Conservation (phyloP, 2,329 filamentous ascomycete genomes). For the Clarireedia sp. region DNA sequence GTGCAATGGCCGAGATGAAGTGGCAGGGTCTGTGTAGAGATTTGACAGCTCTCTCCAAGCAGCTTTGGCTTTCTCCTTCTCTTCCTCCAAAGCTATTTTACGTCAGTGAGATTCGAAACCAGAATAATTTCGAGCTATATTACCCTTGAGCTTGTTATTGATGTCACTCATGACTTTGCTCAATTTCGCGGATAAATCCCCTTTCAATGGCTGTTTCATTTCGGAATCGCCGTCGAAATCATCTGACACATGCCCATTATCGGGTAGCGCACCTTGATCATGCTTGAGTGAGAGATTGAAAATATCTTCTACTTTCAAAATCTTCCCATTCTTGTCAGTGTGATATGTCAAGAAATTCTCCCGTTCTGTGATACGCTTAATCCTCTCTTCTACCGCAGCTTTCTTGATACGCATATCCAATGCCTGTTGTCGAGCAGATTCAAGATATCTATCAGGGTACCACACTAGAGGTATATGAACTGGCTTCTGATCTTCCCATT, state of each 20-base stretch:
- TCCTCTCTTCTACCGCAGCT: slow-evolving; percentile 22
- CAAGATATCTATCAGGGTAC: slow-evolving; percentile 48
- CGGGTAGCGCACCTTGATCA: slow-evolving; percentile 15
- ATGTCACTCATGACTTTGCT: slow-evolving; percentile 25
- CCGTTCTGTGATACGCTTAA: slow-evolving; percentile 20
- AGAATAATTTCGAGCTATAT: neutral
- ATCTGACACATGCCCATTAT: neutral
- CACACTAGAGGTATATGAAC: slow-evolving; percentile 44
- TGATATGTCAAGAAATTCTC: slow-evolving; percentile 25
- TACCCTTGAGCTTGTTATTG: slow-evolving; percentile 28
- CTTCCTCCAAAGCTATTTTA: slow-evolving; percentile 21
- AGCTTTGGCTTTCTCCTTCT: slow-evolving; percentile 25
- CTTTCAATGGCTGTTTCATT: slow-evolving; percentile 9
- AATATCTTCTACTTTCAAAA: slow-evolving; percentile 26
- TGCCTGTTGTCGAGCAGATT: slow-evolving; percentile 38
- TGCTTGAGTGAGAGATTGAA: slow-evolving; percentile 26
- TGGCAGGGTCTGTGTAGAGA: slow-evolving; percentile 30
- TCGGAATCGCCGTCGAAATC: neutral
- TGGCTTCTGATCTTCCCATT: slow-evolving; percentile 31
- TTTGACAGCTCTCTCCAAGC: slow-evolving; percentile 33
- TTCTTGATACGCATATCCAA: slow-evolving; percentile 34
- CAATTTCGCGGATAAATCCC: slow-evolving; percentile 22
- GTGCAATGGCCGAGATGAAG: slow-evolving; percentile 19
- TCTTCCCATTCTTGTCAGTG: slow-evolving; percentile 15
- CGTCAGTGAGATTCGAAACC: slow-evolving; percentile 13